phyloP scores from a whole-genome alignment of 352 stramenopile genomes.

The Globisporangium abappressorium region DNA sequence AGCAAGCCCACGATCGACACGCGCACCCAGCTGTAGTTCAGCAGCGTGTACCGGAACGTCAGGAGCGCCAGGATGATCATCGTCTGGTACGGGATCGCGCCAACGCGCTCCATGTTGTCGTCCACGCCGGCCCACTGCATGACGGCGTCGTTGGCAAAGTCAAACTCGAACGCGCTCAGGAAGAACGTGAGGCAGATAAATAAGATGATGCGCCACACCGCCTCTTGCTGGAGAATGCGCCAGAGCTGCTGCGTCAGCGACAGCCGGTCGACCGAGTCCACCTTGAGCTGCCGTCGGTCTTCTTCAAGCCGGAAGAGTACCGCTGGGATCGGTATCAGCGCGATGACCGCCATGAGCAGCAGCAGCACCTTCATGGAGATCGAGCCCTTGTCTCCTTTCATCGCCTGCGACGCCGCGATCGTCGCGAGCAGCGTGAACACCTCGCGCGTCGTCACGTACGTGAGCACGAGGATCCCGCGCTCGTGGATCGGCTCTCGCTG shows the following conservation, averaged over 20 bases:
- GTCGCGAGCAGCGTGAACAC: slow-evolving; percentile 38
- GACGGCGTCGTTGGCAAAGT: slow-evolving; percentile 46
- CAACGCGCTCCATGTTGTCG: slow-evolving; percentile 34
- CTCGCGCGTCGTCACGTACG: slow-evolving; percentile 65
- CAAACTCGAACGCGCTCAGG: slow-evolving; percentile 61
- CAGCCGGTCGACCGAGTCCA: slow-evolving; percentile 59
- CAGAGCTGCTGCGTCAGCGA: slow-evolving; percentile 63
- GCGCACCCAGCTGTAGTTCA: slow-evolving; percentile 76
- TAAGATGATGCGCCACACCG: slow-evolving; percentile 69
- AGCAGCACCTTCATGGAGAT: slow-evolving; percentile 72
- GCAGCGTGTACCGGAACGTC: slow-evolving; percentile 50
- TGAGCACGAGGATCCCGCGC: slow-evolving; percentile 55
- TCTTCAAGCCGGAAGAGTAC: slow-evolving; percentile 67
- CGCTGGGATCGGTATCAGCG: slow-evolving; percentile 58
- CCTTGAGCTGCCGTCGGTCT: slow-evolving; percentile 69
- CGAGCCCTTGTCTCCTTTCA: slow-evolving; percentile 34
- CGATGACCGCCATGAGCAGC: slow-evolving; percentile 62
- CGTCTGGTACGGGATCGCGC: slow-evolving; percentile 41
- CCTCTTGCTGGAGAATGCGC: slow-evolving; percentile 74
- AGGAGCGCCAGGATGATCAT: slow-evolving; percentile 48
- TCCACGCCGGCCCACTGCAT: slow-evolving; percentile 44
- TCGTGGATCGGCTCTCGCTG: slow-evolving; percentile 76
- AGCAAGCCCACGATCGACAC: slow-evolving; percentile 46
- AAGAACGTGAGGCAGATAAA: slow-evolving; percentile 67
- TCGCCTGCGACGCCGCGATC: slow-evolving; percentile 36